A percentile compares a stretch with the other conserved stretches of the same genome.
Evolutionary conservation across 495 filamentous ascomycete genomes (phyloP).

Genomic region (Usnea hakonensis): DNA sequence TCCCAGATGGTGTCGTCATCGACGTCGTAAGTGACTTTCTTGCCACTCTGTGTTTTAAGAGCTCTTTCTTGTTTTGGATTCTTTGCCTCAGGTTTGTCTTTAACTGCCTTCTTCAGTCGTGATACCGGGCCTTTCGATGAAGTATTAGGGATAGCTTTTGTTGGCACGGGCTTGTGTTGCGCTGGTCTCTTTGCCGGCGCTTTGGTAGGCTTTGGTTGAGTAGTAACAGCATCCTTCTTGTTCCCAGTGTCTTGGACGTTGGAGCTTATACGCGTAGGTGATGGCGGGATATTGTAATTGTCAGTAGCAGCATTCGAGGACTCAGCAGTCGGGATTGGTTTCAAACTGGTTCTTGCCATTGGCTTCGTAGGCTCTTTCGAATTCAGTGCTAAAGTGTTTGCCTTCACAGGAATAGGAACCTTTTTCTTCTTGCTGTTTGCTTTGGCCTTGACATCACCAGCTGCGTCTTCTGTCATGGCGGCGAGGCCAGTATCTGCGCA

Average conservation of each 20-base stretch:
- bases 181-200: background rate
- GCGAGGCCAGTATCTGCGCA: background rate
- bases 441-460: background rate
- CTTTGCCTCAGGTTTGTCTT: background rate
- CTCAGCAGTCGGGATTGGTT: background rate
- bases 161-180: background rate
- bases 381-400: background rate
- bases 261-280: background rate
- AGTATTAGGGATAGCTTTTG: background rate
- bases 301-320: background rate
- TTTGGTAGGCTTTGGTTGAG: background rate
- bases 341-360: background rate
- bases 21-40: background rate
- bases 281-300: background rate
- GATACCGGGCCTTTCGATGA: background rate
- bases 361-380: background rate
- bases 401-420: background rate
- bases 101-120: background rate
- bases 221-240: background rate
- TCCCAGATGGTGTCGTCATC: constrained; percentile 2
- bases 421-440: background rate
- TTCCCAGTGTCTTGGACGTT: background rate
- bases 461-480: too few species aligned
- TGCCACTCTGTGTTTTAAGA: background rate
- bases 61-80: background rate